A percentile compares a stretch with the other conserved stretches of the same genome.
phyloP scores from a whole-genome alignment of 139 green algal genomes.

The Chlamydomonas incerta region DNA sequence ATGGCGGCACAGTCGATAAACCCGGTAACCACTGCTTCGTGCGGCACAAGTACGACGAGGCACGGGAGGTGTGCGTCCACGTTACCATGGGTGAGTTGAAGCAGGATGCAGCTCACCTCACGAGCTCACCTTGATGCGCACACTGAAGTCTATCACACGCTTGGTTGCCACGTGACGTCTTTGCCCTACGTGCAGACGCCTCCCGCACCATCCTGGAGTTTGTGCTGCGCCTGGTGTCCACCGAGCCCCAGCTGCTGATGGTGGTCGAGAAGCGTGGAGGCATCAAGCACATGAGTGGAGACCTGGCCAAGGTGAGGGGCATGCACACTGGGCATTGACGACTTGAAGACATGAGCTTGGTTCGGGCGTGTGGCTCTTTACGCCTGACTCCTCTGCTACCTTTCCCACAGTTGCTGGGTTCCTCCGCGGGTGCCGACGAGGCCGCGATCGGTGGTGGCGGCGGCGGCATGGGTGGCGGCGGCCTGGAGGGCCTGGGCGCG shows the following conservation, averaged over 20 bases:
- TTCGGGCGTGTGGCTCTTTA: too few relatives aligned
- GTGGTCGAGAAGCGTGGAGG: not conserved
- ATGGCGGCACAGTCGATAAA: not conserved
- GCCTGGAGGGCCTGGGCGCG: not conserved
- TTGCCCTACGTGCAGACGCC: not conserved
- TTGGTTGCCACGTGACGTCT: not conserved
- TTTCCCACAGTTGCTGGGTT: not conserved
- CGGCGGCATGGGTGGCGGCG: not conserved
- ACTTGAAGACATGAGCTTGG: too few relatives aligned
- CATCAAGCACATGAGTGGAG: not conserved
- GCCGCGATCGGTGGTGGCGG: not conserved
- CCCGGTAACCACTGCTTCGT: not conserved
- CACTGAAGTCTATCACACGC: too few relatives aligned
- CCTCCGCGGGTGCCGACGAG: not conserved
- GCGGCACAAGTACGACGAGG: not conserved
- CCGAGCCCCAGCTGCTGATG: not conserved
- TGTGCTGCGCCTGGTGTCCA: not conserved
- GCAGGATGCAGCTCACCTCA: too few relatives aligned
- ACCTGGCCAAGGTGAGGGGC: not conserved
- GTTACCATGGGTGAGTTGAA: not conserved
- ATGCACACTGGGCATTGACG: too few relatives aligned
- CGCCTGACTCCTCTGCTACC: not conserved
- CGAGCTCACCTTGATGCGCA: too few relatives aligned
- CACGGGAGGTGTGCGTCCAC: not conserved
- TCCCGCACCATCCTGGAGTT: not conserved